Conservation (phyloP, 306 rosid species). For the Vigna trinervia region DNA sequence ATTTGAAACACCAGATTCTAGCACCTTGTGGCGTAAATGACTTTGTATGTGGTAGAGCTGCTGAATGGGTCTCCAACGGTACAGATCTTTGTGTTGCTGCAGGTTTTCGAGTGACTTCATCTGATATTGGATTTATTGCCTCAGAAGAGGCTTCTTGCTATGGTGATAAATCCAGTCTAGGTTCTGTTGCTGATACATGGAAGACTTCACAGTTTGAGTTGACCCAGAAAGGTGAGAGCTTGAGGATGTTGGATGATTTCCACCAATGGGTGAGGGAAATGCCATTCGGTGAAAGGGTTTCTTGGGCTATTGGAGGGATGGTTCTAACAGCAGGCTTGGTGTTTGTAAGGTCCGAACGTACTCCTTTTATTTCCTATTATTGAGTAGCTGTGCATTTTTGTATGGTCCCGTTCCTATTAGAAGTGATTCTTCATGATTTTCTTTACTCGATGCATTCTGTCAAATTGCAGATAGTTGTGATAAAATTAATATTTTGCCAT, state of each 20-base stretch:
- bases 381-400: constrained; percentile 21
- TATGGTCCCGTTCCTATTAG: constrained; percentile 16
- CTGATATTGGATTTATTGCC: constrained; percentile 46
- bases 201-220: constrained; percentile 55
- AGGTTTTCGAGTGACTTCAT: constrained; percentile 72
- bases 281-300: constrained; percentile 76
- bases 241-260: constrained; percentile 59
- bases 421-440: background rate
- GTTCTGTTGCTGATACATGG: constrained; percentile 83
- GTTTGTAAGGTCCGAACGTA: constrained; percentile 66
- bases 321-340: constrained; percentile 87
- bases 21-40: constrained; percentile 97
- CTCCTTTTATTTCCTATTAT: constrained; percentile 27
- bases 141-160: constrained; percentile 66
- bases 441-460: background rate
- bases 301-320: constrained; percentile 97
- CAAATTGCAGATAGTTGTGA: background rate
- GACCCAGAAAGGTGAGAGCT: constrained; percentile 49
- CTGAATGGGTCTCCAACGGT: constrained; percentile 91
- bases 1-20: constrained; percentile 69
- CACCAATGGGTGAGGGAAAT: constrained; percentile 63
- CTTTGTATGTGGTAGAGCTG: constrained; percentile 96
- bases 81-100: constrained; percentile 89
- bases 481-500: background rate
- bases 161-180: constrained; percentile 82